A percentile compares a stretch with the other conserved stretches of the same genome.
These are phyloP conservation scores for Spatholobus suberectus DNA, from an alignment of 306 rosid species.

Conservation along the genomic window DNA sequence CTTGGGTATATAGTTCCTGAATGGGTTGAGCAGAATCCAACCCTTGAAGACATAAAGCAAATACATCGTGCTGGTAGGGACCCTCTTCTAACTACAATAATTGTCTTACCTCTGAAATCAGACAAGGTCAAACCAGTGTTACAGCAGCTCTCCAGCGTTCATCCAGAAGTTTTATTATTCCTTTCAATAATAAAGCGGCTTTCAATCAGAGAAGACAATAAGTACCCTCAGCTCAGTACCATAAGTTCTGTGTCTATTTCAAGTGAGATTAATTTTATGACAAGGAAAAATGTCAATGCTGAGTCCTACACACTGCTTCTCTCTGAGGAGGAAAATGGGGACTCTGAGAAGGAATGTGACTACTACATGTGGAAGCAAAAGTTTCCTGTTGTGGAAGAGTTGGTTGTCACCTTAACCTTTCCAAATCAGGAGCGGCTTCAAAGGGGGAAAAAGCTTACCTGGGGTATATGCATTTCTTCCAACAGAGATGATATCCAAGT, in stretches of 20 bases:
- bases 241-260: slow-evolving; percentile 54
- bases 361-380: slow-evolving; percentile 74
- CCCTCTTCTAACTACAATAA: slow-evolving; percentile 57
- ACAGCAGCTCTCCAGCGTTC: slow-evolving; percentile 56
- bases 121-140: slow-evolving; percentile 63
- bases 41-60: background rate
- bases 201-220: slow-evolving; percentile 54
- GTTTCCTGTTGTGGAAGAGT: slow-evolving; percentile 68
- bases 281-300: slow-evolving; percentile 62
- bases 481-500: slow-evolving; percentile 66
- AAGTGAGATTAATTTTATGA: slow-evolving; percentile 47
- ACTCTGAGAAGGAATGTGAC: slow-evolving; percentile 43
- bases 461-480: slow-evolving; percentile 78
- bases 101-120: slow-evolving; percentile 52
- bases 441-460: slow-evolving; percentile 46
- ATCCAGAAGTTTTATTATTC: slow-evolving; percentile 43
- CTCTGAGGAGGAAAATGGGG: slow-evolving; percentile 47
- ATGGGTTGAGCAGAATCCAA: too few species aligned
- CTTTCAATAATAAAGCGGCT: slow-evolving; percentile 63
- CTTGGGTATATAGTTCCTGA: too few species aligned
- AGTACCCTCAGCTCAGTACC: slow-evolving; percentile 49
- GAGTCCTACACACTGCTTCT: slow-evolving; percentile 59
- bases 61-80: slow-evolving; percentile 45
- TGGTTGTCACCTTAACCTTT: slow-evolving; percentile 66
- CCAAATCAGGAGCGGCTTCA: slow-evolving; percentile 56